Base-by-base conservation (phyloP, 1,139 yeast species). In the Suhomyces atakaporum region DNA sequence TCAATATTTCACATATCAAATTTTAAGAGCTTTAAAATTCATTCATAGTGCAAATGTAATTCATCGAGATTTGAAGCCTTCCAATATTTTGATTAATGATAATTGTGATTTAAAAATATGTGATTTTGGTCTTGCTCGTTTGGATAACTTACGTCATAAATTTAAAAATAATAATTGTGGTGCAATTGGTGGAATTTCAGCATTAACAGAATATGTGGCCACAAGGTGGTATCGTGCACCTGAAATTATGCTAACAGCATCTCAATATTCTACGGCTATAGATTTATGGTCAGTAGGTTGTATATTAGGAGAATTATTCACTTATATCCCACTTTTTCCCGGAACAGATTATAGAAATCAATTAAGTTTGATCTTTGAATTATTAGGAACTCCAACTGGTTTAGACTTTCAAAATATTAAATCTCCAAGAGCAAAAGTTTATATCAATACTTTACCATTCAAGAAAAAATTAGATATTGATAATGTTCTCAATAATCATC, bases 11-110 rank as follows among this genome's bases (percentile, higher is more conserved):
- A 67, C 75, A 1, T 92, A 94, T 63, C 98, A 92, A 67, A 90
- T 92, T 33, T 70, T 90, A 46, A 75, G 97, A 47, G 98, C 97
- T 1, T 73, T 92, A 53, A 92, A 92, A 61, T 90, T 88, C 57
- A 96, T 92, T 39, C 98, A 92, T 63, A 85, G 96, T 7, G 97
- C 97, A 0, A 96, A 96, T 19, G 97, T 92, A 10, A 92, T 92
- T 47, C 98, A 92, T 60, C 77, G 97, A 50, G 98, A 92, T 65
- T 72, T 90, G 53, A 88, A 89, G 63, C 98, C 98, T 6, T 81
- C 92, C 44, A 92, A 92, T 63, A 87, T 92, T 44, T 73, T 92
- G 44, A 86, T 92, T 52, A 90, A 90, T 59, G 97, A 90, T 66
- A 89, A 90, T 63, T 92, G 97, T 66, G 97, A 92, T 63, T 73